Base-by-base conservation (phyloP, 331 rosid species). In the Cydonia oblonga region DNA sequence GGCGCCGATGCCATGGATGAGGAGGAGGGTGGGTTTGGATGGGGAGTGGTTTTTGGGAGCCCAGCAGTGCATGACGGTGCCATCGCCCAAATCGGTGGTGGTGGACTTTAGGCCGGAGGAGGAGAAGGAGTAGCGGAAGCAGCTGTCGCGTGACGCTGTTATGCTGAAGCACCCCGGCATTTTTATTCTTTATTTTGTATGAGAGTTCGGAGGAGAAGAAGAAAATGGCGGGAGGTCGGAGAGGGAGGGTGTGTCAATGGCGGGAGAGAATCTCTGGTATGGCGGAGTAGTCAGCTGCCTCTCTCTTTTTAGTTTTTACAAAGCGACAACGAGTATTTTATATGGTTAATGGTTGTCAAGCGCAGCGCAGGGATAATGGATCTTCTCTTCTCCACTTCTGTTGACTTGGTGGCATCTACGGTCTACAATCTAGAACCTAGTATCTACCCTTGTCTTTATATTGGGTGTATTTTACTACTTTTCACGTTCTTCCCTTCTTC, bases 1-100 rank as follows among this genome's bases (percentile, higher is more conserved):
- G 75, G 98, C 96, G 3, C 97, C 98, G 53, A 93, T 40, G 18
- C 98, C 98, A 54, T 93, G 97, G 79, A 93, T 63, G 46, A 93
- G 90, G 52, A 93, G 76, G 2, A 93, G 85, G 0, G 78, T 77
- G 2, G 93, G 96, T 56, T 88, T 91, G 25, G 87, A 78, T 1
- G 71, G 51, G 3, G 58, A 68, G 52, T 57, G 89, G 54, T 54
- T n/a, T 58, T 66, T 79, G 33, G 98, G 97, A 76, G 71, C 82
- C 98, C 98, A 93, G 68, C 92, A 88, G 73, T 91, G 97, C 82
- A 93, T 83, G 79, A 81, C 69, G 1, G 98, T 91, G 22, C 90
- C 90, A 25, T 85, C 88, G 56, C 96, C 88, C 46, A 93, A 86
- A 74, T 88, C 97, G 14, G 96, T 88, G 49, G 96, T 89, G 46